Base-by-base conservation (phyloP, 2,329 filamentous ascomycete species). In the Scopulariopsis brevicaulis region DNA sequence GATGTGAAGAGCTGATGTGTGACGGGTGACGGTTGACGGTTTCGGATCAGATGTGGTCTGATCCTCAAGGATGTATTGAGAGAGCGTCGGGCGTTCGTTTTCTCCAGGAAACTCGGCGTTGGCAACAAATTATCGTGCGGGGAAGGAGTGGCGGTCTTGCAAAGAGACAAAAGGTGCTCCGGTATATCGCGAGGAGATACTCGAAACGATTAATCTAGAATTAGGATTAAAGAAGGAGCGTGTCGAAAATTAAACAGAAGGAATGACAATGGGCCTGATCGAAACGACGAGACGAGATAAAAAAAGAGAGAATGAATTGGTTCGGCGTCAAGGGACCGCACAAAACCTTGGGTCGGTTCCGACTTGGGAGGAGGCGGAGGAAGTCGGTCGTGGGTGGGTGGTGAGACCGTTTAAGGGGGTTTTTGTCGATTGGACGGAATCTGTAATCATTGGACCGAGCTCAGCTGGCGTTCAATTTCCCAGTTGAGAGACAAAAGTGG, bases 191-290 rank as follows among this genome's bases (percentile, higher is more conserved):
- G 50, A 59, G 59, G 61, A 53, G 60, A 57, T 57, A 56, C 24
- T 50, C 51, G 58, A 54, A 54, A 35, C 58, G 54, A 57, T 59
- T 56, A 54, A 60, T 62, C 52, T 59, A 59, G 58, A 60, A 64
- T 63, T 63, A 64, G 60, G 60, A 63, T 63, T 63, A 61, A 63
- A 37, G 59, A 63, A 61, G 53, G 62, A 63, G 60, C 57, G 62
- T 63, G 59, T 59, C 59, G 56, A 53, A 64, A 18, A 70, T 65
- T 67, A 71, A 69, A 62, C 54, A 65, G 75, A 83, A 83, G 71
- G 79, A 83, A 76, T 79, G 80, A 79, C 77, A 68, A 71, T 77
- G 77, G 77, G 74, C 74, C 73, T 72, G 70, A 71, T 69, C 64
- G 69, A 70, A 70, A 73, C 73, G 72, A 70, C 65, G 62, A 65